Percentiles rank a stretch among this genome's conserved stretches.
Conservation (phyloP, 805 yeast species). For the Kazachstania bromeliacearum region DNA sequence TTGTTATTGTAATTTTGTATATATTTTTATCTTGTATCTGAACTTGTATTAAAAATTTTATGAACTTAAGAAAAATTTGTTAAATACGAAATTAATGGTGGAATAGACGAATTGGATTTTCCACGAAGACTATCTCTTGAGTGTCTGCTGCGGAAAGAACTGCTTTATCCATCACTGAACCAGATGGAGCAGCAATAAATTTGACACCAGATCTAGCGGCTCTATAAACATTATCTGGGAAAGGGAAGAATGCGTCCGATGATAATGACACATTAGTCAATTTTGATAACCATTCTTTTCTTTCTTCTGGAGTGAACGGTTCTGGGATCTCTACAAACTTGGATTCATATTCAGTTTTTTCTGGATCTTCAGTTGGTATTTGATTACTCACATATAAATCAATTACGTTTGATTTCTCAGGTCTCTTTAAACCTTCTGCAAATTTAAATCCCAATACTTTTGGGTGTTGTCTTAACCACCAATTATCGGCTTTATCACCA, state of each 20-base stretch:
- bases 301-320: slow-evolving; percentile 76
- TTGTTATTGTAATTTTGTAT: slow-evolving; percentile 7
- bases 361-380: slow-evolving; percentile 87
- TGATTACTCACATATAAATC: slow-evolving; percentile 88
- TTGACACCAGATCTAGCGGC: slow-evolving; percentile 96
- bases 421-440: slow-evolving; percentile 97
- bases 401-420: slow-evolving; percentile 96
- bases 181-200: slow-evolving; percentile 93
- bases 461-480: slow-evolving; percentile 99
- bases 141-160: slow-evolving; percentile 95
- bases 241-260: slow-evolving; percentile 99
- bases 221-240: slow-evolving; percentile 97
- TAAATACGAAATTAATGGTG: slow-evolving; percentile 55
- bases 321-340: slow-evolving; percentile 78
- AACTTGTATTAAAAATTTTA: too few species aligned
- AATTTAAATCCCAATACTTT: slow-evolving; percentile 85
- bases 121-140: slow-evolving; percentile 81
- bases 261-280: slow-evolving; percentile 82
- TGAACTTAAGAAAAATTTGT: too few species aligned
- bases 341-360: slow-evolving; percentile 82
- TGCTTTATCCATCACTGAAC: slow-evolving; percentile 95
- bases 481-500: slow-evolving; percentile 98
- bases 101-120: slow-evolving; percentile 95
- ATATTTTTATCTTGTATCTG: neutral
- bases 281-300: slow-evolving; percentile 76